These are phyloP conservation scores for Hibiscus mutabilis DNA, from an alignment of 345 rosid species.

Conservation along the genomic window DNA sequence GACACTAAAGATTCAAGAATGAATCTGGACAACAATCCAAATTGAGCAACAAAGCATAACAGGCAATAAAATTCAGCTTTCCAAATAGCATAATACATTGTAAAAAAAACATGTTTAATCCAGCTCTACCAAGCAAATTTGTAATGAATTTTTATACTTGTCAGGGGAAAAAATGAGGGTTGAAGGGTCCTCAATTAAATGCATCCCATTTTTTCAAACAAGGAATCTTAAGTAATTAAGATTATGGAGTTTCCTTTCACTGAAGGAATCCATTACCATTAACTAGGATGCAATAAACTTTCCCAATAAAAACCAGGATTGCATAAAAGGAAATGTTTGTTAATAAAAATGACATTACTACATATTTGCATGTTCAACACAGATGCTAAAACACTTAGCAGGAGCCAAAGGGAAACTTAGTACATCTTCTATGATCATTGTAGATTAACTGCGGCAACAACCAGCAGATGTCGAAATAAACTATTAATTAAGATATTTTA, in stretches of 20 bases:
- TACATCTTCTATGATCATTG: neutral
- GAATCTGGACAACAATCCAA: neutral
- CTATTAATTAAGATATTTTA: neutral
- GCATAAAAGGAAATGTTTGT: neutral
- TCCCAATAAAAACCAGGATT: neutral
- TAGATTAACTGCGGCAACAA: neutral
- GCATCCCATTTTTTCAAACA: neutral
- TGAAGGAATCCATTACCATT: neutral
- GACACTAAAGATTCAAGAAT: neutral
- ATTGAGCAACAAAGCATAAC: neutral
- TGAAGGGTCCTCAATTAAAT: neutral
- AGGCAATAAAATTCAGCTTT: neutral
- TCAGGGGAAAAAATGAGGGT: neutral
- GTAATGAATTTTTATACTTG: neutral
- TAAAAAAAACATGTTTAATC: neutral
- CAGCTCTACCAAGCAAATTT: constrained; percentile 6
- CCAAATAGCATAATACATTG: neutral
- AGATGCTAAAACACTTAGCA: neutral
- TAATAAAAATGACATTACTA: neutral
- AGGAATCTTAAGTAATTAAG: neutral
- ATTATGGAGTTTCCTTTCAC: neutral
- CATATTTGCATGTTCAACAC: neutral
- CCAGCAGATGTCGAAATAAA: neutral
- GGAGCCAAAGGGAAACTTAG: constrained; percentile 2
- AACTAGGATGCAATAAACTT: neutral